phyloP scores from a whole-genome alignment of 2,329 filamentous ascomycete genomes.

The Colletotrichum viniferum region DNA sequence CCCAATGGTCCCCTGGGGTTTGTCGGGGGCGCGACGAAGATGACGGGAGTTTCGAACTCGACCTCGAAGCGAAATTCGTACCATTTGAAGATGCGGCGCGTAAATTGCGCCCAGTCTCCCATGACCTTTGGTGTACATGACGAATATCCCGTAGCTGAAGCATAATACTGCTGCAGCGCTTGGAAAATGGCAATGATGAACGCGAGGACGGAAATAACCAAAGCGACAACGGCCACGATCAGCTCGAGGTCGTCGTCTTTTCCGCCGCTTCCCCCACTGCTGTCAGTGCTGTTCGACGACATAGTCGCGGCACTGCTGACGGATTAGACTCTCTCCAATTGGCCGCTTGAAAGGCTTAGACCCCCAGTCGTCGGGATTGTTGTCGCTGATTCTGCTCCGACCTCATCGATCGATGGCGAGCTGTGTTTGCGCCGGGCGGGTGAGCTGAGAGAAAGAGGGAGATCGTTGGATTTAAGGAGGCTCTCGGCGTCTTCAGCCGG shows the following conservation, averaged over 20 bases:
- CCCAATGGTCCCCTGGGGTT: neutral
- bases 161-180: conserved; percentile 13
- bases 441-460: neutral
- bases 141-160: conserved; percentile 10
- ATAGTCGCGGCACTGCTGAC: neutral
- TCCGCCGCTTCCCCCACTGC: neutral
- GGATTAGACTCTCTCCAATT: neutral
- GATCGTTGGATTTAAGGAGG: neutral
- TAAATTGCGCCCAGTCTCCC: conserved; percentile 9
- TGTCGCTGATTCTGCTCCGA: neutral
- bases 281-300: neutral
- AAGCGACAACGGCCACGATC: conserved; percentile 10
- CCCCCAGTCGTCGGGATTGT: rapidly evolving
- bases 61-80: conserved; percentile 18
- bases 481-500: neutral
- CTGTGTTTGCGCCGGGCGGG: neutral
- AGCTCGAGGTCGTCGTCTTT: neutral
- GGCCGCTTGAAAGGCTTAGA: neutral
- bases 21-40: conserved; percentile 13
- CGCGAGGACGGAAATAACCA: conserved; percentile 13
- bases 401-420: neutral
- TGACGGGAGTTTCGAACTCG: conserved; percentile 13
- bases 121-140: conserved; percentile 9
- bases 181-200: conserved; percentile 18
- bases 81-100: conserved; percentile 14